Evolutionary conservation across 2,329 filamentous ascomycete species (phyloP).

Genomic region (Lithohypha guttulata): DNA sequence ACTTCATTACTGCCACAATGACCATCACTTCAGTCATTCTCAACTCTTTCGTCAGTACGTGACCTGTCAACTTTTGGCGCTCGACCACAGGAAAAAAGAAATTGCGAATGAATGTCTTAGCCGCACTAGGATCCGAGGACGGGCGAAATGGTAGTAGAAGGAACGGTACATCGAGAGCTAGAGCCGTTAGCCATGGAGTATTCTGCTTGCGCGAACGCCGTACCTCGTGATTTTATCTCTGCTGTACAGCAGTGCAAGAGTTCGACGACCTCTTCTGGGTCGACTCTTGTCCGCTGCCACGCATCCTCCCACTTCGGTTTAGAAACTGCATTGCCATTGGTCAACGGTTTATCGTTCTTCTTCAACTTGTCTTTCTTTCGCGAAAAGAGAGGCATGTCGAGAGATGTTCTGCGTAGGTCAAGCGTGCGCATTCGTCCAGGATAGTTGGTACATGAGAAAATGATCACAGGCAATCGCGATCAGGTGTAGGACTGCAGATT

Average conservation of each 20-base stretch:
- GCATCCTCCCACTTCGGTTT: conserved; percentile 81
- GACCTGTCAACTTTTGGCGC: conserved; percentile 52
- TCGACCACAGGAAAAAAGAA: conserved; percentile 68
- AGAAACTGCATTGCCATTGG: conserved; percentile 43
- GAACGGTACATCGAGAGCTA: conserved; percentile 83
- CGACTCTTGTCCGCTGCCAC: conserved; percentile 70
- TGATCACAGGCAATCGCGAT: neutral
- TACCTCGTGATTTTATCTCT: conserved; percentile 92
- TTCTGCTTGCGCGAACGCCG: conserved; percentile 25
- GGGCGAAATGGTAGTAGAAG: conserved; percentile 89
- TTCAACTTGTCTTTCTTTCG: conserved; percentile 62
- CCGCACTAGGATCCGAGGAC: conserved; percentile 80
- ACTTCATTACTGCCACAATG: conserved; percentile 87
- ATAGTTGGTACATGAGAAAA: too few species aligned
- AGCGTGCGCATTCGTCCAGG: conserved; percentile 7
- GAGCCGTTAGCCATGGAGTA: conserved; percentile 12
- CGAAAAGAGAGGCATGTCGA: conserved; percentile 47
- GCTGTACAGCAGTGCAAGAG: conserved; percentile 72
- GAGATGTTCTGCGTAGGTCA: conserved; percentile 4
- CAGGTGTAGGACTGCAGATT: too few species aligned
- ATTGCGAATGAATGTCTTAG: conserved; percentile 83
- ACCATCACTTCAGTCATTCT: conserved; percentile 92
- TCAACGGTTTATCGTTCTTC: conserved; percentile 42
- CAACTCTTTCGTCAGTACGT: conserved; percentile 69
- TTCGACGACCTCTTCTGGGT: conserved; percentile 84